These are phyloP conservation scores for Symmetrospora coprosmae DNA, from an alignment of 768 basidiomycete species.

Conservation along the genomic window DNA sequence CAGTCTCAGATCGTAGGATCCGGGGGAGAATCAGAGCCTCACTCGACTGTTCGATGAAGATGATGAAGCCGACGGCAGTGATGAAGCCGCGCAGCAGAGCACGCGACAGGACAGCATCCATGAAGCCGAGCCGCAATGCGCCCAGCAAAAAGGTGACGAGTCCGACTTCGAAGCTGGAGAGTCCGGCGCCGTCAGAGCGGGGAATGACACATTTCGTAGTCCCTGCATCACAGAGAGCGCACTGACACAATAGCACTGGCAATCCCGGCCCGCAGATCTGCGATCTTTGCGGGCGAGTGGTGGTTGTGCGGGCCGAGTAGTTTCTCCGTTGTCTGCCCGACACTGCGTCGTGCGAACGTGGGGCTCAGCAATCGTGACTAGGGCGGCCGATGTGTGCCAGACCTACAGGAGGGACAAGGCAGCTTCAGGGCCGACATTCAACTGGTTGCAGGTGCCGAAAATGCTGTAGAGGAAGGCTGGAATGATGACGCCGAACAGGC, in stretches of 20 bases:
- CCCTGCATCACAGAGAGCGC: neutral
- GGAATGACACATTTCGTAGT: too few species aligned
- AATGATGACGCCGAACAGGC: slow-evolving; percentile 30
- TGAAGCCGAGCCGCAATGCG: slow-evolving; percentile 32
- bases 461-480: slow-evolving; percentile 30
- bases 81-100: slow-evolving; percentile 34
- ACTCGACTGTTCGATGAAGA: slow-evolving; percentile 26
- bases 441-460: slow-evolving; percentile 32
- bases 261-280: slow-evolving; percentile 1
- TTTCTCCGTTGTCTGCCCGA: slow-evolving; percentile 22
- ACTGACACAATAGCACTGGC: slow-evolving; percentile 22
- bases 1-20: neutral
- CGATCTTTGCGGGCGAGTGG: neutral
- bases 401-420: slow-evolving; percentile 28
- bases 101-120: slow-evolving; percentile 32
- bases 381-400: neutral
- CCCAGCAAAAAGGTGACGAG: slow-evolving; percentile 23
- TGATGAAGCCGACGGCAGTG: slow-evolving; percentile 31
- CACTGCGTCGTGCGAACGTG: neutral
- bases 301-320: neutral
- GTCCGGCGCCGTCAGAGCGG: too few species aligned
- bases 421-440: slow-evolving; percentile 33
- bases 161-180: slow-evolving; percentile 17
- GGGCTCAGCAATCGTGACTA: neutral
- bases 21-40: too few species aligned